Evolutionary conservation across 768 basidiomycete genomes (phyloP).

Genomic region (Suillus subaureus): DNA sequence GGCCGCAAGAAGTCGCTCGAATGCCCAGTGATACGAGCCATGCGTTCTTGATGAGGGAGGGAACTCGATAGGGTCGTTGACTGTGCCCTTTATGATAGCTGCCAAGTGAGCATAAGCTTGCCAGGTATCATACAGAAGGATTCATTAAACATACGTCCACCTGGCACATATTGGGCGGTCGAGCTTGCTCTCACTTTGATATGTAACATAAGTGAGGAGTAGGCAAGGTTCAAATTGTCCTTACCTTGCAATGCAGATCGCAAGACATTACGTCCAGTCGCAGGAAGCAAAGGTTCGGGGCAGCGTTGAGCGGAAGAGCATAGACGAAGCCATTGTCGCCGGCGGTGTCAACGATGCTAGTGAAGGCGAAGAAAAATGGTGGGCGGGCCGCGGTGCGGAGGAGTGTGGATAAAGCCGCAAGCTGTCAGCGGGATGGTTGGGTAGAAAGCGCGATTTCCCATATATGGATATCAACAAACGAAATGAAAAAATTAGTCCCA

Average conservation of each 20-base stretch:
- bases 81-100: slow-evolving; percentile 90
- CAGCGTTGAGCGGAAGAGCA: slow-evolving; percentile 51
- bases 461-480: neutral
- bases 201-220: slow-evolving; percentile 11
- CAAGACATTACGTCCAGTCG: slow-evolving; percentile 41
- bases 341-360: neutral
- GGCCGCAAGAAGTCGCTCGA: slow-evolving; percentile 90
- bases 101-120: neutral
- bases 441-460: neutral
- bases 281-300: slow-evolving; percentile 43
- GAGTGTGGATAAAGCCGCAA: neutral
- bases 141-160: slow-evolving; percentile 23
- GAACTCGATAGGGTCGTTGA: slow-evolving; percentile 93
- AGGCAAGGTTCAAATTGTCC: slow-evolving; percentile 13
- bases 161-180: slow-evolving; percentile 56
- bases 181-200: slow-evolving; percentile 42
- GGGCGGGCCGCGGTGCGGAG: neutral
- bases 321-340: slow-evolving; percentile 49
- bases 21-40: slow-evolving; percentile 92
- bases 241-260: slow-evolving; percentile 46
- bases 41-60: slow-evolving; percentile 78
- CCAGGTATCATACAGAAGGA: neutral
- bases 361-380: neutral
- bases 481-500: slow-evolving; percentile 51
- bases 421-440: neutral